These are phyloP conservation scores for Glebionis coronaria DNA, from an alignment of 129 eudicot species.

Conservation along the genomic window DNA sequence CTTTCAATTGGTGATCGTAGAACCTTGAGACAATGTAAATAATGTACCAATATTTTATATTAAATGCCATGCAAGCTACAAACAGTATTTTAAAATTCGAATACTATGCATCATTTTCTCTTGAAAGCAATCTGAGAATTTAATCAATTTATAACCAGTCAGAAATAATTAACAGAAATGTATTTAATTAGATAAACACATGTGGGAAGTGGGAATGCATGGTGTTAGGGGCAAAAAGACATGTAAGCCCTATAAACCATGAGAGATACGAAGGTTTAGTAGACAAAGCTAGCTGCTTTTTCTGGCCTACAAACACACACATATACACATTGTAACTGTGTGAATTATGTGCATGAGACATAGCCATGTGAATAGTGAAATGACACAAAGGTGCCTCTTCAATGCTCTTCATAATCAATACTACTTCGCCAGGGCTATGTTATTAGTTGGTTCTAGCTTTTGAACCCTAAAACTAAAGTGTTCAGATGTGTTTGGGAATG, in stretches of 20 bases:
- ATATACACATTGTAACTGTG: constrained; percentile 24
- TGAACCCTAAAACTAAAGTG: not conserved
- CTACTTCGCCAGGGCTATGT: not conserved
- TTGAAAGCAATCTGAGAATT: too few relatives aligned
- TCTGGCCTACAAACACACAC: constrained; percentile 25
- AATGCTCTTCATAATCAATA: not conserved
- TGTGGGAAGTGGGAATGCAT: constrained; percentile 24
- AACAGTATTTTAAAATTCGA: too few relatives aligned
- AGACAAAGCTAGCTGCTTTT: constrained; percentile 34
- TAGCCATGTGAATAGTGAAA: constrained; percentile 35
- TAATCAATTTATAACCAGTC: constrained; percentile 20
- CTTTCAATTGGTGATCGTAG: too few relatives aligned
- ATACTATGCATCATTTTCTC: too few relatives aligned
- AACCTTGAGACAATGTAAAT: too few relatives aligned
- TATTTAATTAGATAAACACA: not conserved
- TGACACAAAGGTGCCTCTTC: constrained; percentile 21
- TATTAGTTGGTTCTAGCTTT: not conserved
- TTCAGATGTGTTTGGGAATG: too few relatives aligned
- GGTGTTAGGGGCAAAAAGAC: constrained; percentile 24
- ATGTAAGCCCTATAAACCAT: constrained; percentile 22
- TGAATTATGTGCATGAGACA: constrained; percentile 28
- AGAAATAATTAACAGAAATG: constrained; percentile 13
- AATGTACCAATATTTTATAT: too few relatives aligned
- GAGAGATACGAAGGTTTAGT: constrained; percentile 21
- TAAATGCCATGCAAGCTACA: too few relatives aligned